Conservation (phyloP, 192 early-diverging fungal species). For the Podila epicladia region DNA sequence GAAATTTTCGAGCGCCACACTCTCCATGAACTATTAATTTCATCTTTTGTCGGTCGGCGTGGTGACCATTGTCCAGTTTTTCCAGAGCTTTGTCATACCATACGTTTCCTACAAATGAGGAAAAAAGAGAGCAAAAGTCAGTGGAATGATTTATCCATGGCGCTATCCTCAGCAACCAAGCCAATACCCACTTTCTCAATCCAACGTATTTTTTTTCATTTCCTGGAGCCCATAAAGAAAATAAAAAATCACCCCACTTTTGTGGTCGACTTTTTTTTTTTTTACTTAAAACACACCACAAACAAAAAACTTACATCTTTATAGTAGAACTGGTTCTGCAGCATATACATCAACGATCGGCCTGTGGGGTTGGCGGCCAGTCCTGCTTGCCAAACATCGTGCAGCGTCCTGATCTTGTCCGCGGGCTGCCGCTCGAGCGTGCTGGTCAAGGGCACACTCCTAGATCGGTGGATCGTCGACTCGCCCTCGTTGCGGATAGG, state of each 20-base stretch:
- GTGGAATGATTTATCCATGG: background rate
- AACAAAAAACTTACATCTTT: conserved; percentile 13
- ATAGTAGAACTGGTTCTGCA: conserved; percentile 41
- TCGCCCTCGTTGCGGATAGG: conserved; percentile 60
- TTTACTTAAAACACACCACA: background rate
- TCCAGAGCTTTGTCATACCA: conserved; percentile 7
- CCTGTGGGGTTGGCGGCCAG: conserved; percentile 34
- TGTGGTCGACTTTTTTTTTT: background rate
- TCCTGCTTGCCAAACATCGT: conserved; percentile 59
- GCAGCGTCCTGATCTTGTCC: conserved; percentile 53
- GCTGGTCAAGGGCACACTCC: conserved; percentile 51
- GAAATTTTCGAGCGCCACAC: no score
- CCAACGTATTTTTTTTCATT: background rate
- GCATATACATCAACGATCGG: conserved; percentile 16
- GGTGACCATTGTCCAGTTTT: background rate
- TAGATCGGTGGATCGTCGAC: conserved; percentile 61
- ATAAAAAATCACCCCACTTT: background rate
- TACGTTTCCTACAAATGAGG: conserved; percentile 11
- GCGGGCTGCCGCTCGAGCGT: conserved; percentile 46
- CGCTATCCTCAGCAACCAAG: background rate
- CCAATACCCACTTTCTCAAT: no score
- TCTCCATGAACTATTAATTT: no score
- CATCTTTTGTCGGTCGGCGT: background rate
- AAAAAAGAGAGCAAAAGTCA: background rate
- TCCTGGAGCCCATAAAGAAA: background rate